A percentile compares a stretch with the other conserved stretches of the same genome.
phyloP scores from a whole-genome alignment of 83 land plant genomes.

The Diphasiastrum complanatum region DNA sequence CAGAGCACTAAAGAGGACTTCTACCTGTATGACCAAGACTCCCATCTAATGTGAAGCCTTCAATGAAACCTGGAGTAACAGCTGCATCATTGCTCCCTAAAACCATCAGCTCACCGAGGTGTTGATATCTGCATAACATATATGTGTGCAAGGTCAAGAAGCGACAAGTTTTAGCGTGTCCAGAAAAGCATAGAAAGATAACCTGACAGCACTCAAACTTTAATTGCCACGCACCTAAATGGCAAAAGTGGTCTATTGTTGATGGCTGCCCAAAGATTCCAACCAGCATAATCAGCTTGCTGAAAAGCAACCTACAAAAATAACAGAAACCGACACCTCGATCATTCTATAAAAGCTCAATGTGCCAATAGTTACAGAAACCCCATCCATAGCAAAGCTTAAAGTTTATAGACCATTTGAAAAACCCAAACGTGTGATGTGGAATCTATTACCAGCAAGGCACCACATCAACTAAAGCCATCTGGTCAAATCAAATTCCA shows the following conservation, averaged over 20 bases:
- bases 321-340: conserved; percentile 1
- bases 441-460: no score
- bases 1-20: neutral
- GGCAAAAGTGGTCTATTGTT: conserved; percentile 83
- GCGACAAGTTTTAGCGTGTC: no score
- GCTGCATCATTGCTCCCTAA: conserved; percentile 88
- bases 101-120: conserved; percentile 98
- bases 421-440: no score
- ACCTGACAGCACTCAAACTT: no score
- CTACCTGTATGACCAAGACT: conserved; percentile 83
- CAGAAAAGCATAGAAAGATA: no score
- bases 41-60: conserved; percentile 84
- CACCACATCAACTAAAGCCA: no score
- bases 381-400: no score
- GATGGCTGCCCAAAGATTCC: conserved; percentile 99
- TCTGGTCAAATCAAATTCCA: no score
- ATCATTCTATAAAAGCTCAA: no score
- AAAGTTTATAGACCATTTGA: no score
- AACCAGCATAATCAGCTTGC: conserved; percentile 95
- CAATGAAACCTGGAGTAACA: conserved; percentile 62
- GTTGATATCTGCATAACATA: conserved; percentile 71
- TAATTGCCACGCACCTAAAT: conserved; percentile 79
- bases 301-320: conserved; percentile 86
- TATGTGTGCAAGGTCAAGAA: conserved; percentile 1
- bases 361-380: no score